Base-by-base conservation (phyloP, 345 rosid genomes). In the Eucalyptus albens region DNA sequence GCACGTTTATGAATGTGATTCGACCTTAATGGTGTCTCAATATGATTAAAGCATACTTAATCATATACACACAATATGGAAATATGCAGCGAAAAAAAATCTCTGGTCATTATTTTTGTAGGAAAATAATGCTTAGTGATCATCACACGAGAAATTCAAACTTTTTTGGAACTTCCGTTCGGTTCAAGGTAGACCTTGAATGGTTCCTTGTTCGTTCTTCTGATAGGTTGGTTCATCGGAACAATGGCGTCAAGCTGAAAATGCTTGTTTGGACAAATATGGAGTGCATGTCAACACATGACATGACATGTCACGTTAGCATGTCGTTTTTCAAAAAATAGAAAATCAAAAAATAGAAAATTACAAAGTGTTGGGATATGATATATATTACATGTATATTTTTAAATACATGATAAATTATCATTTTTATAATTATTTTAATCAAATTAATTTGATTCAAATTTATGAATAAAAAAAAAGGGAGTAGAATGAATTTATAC, bases 221-320 rank as follows among this genome's bases (percentile, higher is more conserved):
- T 21, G 24, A 9, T 69, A 33, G 21, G 37, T 67, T 67, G 40
- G 21, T 31, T 62, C 33, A 14, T 29, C 5, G 33, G 67, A 62
- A 62, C 72, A 15, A 29, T 29, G 72, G 15, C 72, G 33, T 29
- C 72, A 3, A 29, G 72, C 72, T 62, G n/a, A 29, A 29, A 29
- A 27, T 29, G 69, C 69, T 62, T 62, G 33, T 62, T 62, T 6
- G 24, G 81, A 69, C 24, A 33, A 69, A 69, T 69, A 69, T 33
- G 56, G 56, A 53, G 24, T 19, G 56, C 24, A 53, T 2, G 10
- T 53, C 10, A 53, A 19, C 24, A 50, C 53, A 6, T 6, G 22
- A 19, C 2, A 53, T 3, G 22, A 19, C 24, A 53, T 3, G 4
- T 19, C 10, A 19, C 4, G 1, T 7, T 19, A 9, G 2, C 24